phyloP scores from a whole-genome alignment of 2,329 filamentous ascomycete species.

The Graphilbum fragrans region DNA sequence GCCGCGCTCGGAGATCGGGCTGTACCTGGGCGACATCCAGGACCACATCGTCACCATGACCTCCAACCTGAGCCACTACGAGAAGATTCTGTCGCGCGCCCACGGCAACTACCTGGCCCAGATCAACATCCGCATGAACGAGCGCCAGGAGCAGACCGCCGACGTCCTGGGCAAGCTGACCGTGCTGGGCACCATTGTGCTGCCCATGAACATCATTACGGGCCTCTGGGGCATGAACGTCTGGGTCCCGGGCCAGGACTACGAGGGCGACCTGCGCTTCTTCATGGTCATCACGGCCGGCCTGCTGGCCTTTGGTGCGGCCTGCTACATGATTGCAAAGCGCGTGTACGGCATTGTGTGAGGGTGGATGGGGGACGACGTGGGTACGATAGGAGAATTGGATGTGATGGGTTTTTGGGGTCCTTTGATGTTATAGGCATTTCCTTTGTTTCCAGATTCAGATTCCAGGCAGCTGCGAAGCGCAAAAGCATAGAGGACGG shows the following conservation, averaged over 20 bases:
- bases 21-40: constrained; percentile 96
- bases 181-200: constrained; percentile 88
- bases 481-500: not conserved
- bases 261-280: constrained; percentile 63
- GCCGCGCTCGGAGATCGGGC: constrained; percentile 86
- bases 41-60: constrained; percentile 99
- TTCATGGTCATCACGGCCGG: constrained; percentile 66
- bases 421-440: too few relatives aligned
- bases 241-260: constrained; percentile 83
- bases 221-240: constrained; percentile 99
- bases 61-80: constrained; percentile 86
- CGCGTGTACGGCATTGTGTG: constrained; percentile 70
- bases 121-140: constrained; percentile 98
- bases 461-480: not conserved
- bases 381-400: not conserved
- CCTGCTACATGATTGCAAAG: constrained; percentile 74
- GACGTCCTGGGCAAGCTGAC: constrained; percentile 92
- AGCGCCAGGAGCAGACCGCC: constrained; percentile 88
- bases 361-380: not conserved
- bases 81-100: constrained; percentile 82
- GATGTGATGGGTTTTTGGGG: not conserved
- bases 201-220: constrained; percentile 98
- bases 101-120: constrained; percentile 98
- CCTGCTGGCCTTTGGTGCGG: constrained; percentile 64
- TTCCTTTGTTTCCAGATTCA: too few relatives aligned